A percentile compares a stretch with the other conserved stretches of the same genome.
Evolutionary conservation across 768 basidiomycete genomes (phyloP).

Genomic region (Termitomyces sp.): DNA sequence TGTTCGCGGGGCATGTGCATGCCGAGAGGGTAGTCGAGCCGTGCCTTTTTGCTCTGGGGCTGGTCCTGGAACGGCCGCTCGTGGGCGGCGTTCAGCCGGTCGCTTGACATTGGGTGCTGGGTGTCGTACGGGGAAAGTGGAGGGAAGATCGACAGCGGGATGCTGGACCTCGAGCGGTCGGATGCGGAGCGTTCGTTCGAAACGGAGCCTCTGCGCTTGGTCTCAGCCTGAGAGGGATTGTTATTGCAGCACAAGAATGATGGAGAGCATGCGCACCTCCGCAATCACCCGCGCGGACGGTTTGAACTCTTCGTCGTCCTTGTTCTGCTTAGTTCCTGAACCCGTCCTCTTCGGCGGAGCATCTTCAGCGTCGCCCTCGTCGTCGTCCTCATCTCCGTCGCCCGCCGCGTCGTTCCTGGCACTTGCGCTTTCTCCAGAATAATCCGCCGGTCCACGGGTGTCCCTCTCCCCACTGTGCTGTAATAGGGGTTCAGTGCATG

Average conservation of each 20-base stretch:
- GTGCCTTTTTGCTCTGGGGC: conserved; percentile 15
- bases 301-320: conserved; percentile 10
- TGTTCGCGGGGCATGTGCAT: conserved; percentile 5
- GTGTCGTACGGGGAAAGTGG: conserved; percentile 9
- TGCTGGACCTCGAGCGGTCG: conserved; percentile 2
- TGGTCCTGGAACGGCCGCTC: conserved; percentile 16
- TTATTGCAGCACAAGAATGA: not conserved
- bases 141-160: conserved; percentile 8
- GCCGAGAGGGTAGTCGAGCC: conserved; percentile 10
- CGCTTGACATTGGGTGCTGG: conserved; percentile 15
- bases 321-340: not conserved
- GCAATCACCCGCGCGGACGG: conserved; percentile 8
- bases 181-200: conserved; percentile 4
- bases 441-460: conserved; percentile 31
- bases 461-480: conserved; percentile 36
- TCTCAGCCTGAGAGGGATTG: not conserved
- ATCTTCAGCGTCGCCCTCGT: conserved; percentile 12
- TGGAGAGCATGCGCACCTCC: conserved; percentile 3
- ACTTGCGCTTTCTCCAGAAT: conserved; percentile 21
- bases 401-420: conserved; percentile 14
- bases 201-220: conserved; percentile 1
- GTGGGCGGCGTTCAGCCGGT: conserved; percentile 19
- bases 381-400: conserved; percentile 27
- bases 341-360: conserved; percentile 1
- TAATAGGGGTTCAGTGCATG: conserved; percentile 1